Conservation (phyloP, 192 early-diverging fungal genomes). For the Backusella tarrabulga region DNA sequence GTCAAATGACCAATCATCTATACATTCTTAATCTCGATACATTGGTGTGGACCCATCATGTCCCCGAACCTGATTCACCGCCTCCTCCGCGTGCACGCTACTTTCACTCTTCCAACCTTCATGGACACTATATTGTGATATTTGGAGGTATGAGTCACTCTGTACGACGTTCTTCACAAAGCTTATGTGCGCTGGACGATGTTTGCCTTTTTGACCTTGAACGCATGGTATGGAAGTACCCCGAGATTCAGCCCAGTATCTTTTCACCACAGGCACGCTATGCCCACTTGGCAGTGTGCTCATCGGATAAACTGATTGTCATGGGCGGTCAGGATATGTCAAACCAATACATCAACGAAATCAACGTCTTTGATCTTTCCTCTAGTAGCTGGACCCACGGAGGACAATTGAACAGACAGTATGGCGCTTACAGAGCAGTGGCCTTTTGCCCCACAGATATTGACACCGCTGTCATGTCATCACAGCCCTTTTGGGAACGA, state of each 20-base stretch:
- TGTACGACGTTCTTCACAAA: slow-evolving; percentile 39
- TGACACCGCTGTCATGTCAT: background rate
- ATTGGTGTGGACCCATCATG: slow-evolving; percentile 58
- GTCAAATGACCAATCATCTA: slow-evolving; percentile 69
- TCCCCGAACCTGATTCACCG: slow-evolving; percentile 35
- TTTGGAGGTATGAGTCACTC: slow-evolving; percentile 78
- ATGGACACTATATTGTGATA: slow-evolving; percentile 57
- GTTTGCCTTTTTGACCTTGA: slow-evolving; percentile 59
- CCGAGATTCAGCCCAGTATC: slow-evolving; percentile 35
- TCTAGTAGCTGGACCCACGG: slow-evolving; percentile 57
- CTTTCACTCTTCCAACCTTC: slow-evolving; percentile 70
- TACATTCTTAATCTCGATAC: slow-evolving; percentile 64
- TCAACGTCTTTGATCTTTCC: slow-evolving; percentile 65
- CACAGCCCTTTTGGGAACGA: background rate
- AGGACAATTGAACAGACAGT: slow-evolving; percentile 60
- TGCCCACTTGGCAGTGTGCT: slow-evolving; percentile 67
- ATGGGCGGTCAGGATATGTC: slow-evolving; percentile 74
- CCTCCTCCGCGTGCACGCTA: slow-evolving; percentile 54
- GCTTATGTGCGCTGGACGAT: slow-evolving; percentile 63
- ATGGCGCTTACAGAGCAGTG: slow-evolving; percentile 72
- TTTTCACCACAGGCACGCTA: slow-evolving; percentile 65
- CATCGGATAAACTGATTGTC: slow-evolving; percentile 54
- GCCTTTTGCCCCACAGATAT: slow-evolving; percentile 38
- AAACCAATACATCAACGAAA: slow-evolving; percentile 70
- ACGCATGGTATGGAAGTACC: slow-evolving; percentile 52